Evolutionary conservation across 192 early-diverging fungal species (phyloP).

Genomic region (Lunasporangiospora selenospora): DNA sequence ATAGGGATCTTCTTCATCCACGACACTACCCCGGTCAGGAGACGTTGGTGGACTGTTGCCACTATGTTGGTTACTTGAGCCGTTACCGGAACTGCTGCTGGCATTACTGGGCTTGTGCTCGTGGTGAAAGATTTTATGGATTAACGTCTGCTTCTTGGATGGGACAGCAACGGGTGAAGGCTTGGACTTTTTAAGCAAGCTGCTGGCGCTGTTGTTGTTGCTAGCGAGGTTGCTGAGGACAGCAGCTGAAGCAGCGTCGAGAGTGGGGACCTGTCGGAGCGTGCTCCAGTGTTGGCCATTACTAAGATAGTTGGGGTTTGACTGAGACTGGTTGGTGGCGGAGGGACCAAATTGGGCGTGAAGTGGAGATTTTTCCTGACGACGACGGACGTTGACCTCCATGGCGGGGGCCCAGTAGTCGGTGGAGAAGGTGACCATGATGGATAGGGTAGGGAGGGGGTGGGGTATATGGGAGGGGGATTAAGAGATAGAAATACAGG

Average conservation of each 20-base stretch:
- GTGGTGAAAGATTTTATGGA: constrained; percentile 49
- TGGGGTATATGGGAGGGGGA: not conserved
- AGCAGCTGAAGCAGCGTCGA: constrained; percentile 2
- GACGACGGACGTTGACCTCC: constrained; percentile 52
- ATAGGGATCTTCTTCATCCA: constrained; percentile 34
- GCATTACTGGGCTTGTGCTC: constrained; percentile 20
- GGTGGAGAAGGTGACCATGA: constrained; percentile 53
- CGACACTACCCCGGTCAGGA: not conserved
- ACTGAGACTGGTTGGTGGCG: too few species aligned
- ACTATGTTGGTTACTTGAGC: too few species aligned
- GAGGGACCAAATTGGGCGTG: too few species aligned
- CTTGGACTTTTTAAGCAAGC: constrained; percentile 5
- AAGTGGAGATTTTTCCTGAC: constrained; percentile 39
- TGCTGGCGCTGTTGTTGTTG: constrained; percentile 7
- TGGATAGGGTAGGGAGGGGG: not conserved
- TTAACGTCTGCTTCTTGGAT: constrained; percentile 30
- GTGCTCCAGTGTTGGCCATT: constrained; percentile 21
- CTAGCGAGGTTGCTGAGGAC: too few species aligned
- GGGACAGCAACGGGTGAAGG: constrained; percentile 18
- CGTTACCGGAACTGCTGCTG: too few species aligned
- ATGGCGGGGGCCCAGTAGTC: constrained; percentile 57
- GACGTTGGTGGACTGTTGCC: constrained; percentile 29
- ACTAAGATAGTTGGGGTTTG: not conserved
- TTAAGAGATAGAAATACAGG: not conserved
- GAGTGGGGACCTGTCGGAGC: constrained; percentile 27